Base-by-base conservation (phyloP, 352 stramenopile genomes). In the Phytopythium sindhum region DNA sequence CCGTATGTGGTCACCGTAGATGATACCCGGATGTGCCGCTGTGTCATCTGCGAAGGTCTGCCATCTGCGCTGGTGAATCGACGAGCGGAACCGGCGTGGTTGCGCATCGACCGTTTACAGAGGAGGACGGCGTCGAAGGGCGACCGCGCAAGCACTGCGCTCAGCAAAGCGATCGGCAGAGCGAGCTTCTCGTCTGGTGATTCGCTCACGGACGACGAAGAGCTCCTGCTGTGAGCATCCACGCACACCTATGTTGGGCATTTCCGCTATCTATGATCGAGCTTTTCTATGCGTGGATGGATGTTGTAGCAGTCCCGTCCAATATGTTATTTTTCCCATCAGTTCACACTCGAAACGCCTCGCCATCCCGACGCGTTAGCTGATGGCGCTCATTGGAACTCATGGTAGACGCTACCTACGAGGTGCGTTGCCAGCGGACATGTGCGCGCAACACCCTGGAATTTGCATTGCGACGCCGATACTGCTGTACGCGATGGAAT, bases 1-100 rank as follows among this genome's bases (percentile, higher is more conserved):
- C 81, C 81, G 23, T 91, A 89, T 60, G 73, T 89, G 28, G 76
- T 91, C 24, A 63, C 82, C 48, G 80, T 89, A 57, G 77, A 86
- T 60, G 77, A 82, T 58, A 78, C 81, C 2, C 67, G 66, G 17
- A 63, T 60, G 12, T 91, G 81, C 55, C 55, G 61, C 24, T 91
- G 81, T 53, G 70, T 91, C 64, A 88, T 91, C 64, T 91, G 81
- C 68, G 69, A 67, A 26, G 81, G 81, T 0, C 48, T 84, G 23
- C 51, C 78, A 2, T 69, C 76, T 15, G 41, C 61, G 12, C 35
- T 5, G 31, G 14, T n/a, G 28, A 15, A 6, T 23, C 8, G 15
- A 26, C 28, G 19, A 39, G 19, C 4, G 1, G 51, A 17, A 10
- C 24, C 51, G 31, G 12, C 26, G 51, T 44, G 51, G 8, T 64